phyloP scores from a whole-genome alignment of 345 rosid genomes.

The Aquilaria yunnanensis region DNA sequence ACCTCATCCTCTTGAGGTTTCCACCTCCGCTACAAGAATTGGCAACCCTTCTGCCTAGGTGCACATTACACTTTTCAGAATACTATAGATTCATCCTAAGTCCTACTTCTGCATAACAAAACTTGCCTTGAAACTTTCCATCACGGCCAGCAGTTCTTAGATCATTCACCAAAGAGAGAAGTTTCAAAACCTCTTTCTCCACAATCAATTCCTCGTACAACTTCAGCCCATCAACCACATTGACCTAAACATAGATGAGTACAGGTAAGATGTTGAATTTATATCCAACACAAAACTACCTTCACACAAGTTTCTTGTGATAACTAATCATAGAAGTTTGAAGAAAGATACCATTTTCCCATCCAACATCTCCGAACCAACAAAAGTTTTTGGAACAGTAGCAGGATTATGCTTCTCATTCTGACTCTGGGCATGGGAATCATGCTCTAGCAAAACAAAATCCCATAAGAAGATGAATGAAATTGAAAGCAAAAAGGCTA shows the following conservation, averaged over 20 bases:
- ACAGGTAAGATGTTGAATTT: neutral
- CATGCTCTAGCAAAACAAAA: slow-evolving; percentile 34
- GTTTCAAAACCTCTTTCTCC: slow-evolving; percentile 51
- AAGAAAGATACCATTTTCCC: slow-evolving; percentile 54
- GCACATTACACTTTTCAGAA: too few species aligned
- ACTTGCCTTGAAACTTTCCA: slow-evolving; percentile 86
- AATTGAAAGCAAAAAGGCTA: neutral
- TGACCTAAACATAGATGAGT: slow-evolving; percentile 46
- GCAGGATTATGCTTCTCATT: slow-evolving; percentile 38
- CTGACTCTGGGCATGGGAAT: slow-evolving; percentile 28
- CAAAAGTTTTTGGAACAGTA: slow-evolving; percentile 48
- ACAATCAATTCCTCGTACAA: slow-evolving; percentile 55
- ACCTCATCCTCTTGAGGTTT: too few species aligned
- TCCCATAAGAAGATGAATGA: slow-evolving; percentile 2
- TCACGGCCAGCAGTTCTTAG: slow-evolving; percentile 66
- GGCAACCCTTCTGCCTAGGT: too few species aligned
- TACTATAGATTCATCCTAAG: too few species aligned
- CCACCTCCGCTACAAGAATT: too few species aligned
- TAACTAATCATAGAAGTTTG: slow-evolving; percentile 10
- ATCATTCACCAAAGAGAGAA: slow-evolving; percentile 67
- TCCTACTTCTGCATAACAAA: neutral
- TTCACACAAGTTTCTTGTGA: neutral
- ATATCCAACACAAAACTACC: neutral
- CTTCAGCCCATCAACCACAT: slow-evolving; percentile 90
- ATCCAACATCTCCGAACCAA: slow-evolving; percentile 54